These are phyloP conservation scores for Aegilops bicornis DNA, from an alignment of 176 grass and related monocot species.

Conservation along the genomic window DNA sequence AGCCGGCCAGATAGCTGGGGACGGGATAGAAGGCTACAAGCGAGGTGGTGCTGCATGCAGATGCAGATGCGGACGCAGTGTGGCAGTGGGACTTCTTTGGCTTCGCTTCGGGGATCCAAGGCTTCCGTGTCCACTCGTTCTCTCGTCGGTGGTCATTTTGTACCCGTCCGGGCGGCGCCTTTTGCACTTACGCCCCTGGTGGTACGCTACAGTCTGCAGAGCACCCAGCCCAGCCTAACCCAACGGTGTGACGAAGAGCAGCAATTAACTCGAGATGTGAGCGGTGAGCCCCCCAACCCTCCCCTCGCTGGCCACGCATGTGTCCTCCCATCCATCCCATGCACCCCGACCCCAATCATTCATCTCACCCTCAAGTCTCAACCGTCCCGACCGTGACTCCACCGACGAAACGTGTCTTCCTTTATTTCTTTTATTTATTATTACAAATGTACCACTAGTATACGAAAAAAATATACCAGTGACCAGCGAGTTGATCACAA, in stretches of 20 bases:
- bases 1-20: too few relatives aligned
- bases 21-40: too few relatives aligned
- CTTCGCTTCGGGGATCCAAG: too few relatives aligned
- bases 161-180: neutral
- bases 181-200: neutral
- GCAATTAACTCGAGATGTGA: conserved; percentile 25
- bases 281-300: neutral
- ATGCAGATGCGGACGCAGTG: too few relatives aligned
- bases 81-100: too few relatives aligned
- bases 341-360: conserved; percentile 16
- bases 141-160: neutral
- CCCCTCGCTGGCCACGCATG: conserved; percentile 18
- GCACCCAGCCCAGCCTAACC: neutral
- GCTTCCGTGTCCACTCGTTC: neutral
- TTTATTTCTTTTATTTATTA: too few relatives aligned
- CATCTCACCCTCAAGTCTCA: neutral
- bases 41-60: too few relatives aligned
- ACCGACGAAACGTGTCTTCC: too few relatives aligned
- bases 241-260: neutral
- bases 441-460: too few relatives aligned
- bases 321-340: neutral
- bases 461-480: too few relatives aligned
- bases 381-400: neutral
- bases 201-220: too few relatives aligned
- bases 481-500: too few relatives aligned